Base-by-base conservation (phyloP, 1,139 yeast species). In the Saccharomyces hybrid region DNA sequence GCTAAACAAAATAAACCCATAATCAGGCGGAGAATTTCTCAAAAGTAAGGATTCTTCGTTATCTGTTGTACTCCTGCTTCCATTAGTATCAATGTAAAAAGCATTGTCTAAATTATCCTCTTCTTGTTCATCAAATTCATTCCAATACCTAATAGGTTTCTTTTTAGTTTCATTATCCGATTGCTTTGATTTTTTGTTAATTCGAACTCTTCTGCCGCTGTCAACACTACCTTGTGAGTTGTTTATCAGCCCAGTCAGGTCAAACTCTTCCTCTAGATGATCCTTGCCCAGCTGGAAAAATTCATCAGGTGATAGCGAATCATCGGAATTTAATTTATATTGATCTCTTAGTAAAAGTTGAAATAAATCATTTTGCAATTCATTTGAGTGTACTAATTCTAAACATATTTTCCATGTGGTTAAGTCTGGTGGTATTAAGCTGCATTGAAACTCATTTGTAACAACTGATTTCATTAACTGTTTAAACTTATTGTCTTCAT, bases 51-150 rank as follows among this genome's bases (percentile, higher is more conserved):
- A 38, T 9, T 38, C 44, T 16, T 38, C 61, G 3, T 59, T 55
- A 42, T 61, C 63, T 28, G 63, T 16, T 20, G 44, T 38, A 38
- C 25, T 11, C 16, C 16, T 38, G n/a, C 44, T 5, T 38, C 44
- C 44, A 20, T 38, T 16, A 5, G 25, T 63, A 31, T 66, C 64
- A 34, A 65, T 48, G 52, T 62, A 64, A 42, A 64, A 64, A 13
- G 61, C 65, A 28, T 54, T 60, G 28, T 58, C 72, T 3, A n/a
- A 32, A 23, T 66, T 73, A 31, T 72, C 77, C 28, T 78, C 82
- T 41, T 81, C 83, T 0, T 83, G 85, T 61, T 83, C 79, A 63
- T 84, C 89, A 64, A 84, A 84, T 67, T 84, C 89, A 64, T 84
- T 84, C 89, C 89, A 84, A 64, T 84, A 84, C 51, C 85, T 71